phyloP scores from a whole-genome alignment of 2,329 filamentous ascomycete species.

The Meredithiella fracta region DNA sequence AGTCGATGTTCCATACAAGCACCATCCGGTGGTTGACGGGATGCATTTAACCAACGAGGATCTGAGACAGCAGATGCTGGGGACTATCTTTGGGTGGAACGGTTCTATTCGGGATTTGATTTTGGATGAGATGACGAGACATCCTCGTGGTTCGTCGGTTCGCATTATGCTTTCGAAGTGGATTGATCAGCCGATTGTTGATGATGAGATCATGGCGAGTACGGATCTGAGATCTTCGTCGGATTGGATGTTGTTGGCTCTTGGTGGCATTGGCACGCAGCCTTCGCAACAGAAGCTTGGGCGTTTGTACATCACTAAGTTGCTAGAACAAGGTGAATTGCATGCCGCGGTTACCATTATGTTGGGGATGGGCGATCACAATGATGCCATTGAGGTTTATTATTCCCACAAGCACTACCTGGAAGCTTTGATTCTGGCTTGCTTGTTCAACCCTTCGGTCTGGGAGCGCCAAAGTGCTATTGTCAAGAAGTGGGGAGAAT shows the following conservation, averaged over 20 bases:
- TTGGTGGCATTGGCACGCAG: constrained; percentile 66
- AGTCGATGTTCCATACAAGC: constrained; percentile 66
- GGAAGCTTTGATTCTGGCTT: constrained; percentile 82
- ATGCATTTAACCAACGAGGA: constrained; percentile 56
- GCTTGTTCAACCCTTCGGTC: constrained; percentile 63
- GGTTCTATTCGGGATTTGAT: constrained; percentile 67
- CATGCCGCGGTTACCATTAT: constrained; percentile 87
- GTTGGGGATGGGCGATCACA: constrained; percentile 77
- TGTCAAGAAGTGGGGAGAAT: constrained; percentile 87
- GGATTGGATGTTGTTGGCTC: constrained; percentile 90
- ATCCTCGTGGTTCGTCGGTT: constrained; percentile 55
- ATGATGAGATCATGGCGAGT: constrained; percentile 63
- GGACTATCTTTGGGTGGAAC: constrained; percentile 88
- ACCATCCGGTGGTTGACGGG: constrained; percentile 42
- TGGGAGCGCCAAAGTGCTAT: constrained; percentile 85
- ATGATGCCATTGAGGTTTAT: constrained; percentile 93
- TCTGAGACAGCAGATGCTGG: constrained; percentile 77
- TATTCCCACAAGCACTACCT: constrained; percentile 80
- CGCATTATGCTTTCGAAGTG: constrained; percentile 79
- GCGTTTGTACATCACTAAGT: constrained; percentile 73
- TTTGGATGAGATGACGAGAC: constrained; percentile 64
- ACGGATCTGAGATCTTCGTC: constrained; percentile 80
- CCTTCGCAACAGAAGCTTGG: constrained; percentile 78
- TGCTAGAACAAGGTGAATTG: constrained; percentile 77
- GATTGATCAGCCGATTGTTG: constrained; percentile 63